phyloP scores from a whole-genome alignment of 352 stramenopile species.

The Globisporangium cederbergense region DNA sequence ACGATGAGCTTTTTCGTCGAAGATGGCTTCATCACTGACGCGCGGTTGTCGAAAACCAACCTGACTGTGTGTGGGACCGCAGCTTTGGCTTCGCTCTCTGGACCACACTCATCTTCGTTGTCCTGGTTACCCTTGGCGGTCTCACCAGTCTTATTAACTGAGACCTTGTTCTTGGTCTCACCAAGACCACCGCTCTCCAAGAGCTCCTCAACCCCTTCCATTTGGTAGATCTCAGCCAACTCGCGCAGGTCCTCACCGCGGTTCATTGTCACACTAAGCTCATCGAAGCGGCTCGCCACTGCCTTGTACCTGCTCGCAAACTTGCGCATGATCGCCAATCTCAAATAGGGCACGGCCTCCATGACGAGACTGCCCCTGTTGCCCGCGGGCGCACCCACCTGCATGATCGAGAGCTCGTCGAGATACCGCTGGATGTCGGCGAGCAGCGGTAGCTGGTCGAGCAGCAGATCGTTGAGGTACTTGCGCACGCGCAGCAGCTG shows the following conservation, averaged over 20 bases:
- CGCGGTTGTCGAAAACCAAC: slow-evolving; percentile 42
- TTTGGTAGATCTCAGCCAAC: slow-evolving; percentile 74
- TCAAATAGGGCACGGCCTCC: slow-evolving; percentile 73
- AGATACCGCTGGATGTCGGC: slow-evolving; percentile 92
- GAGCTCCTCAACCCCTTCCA: slow-evolving; percentile 77
- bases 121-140: background rate
- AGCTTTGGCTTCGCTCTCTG: slow-evolving; percentile 11
- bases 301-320: slow-evolving; percentile 34
- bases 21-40: background rate
- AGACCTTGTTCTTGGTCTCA: background rate
- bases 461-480: slow-evolving; percentile 93
- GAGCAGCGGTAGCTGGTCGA: slow-evolving; percentile 96
- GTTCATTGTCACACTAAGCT: slow-evolving; percentile 33
- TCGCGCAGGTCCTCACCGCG: slow-evolving; percentile 60
- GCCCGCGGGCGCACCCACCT: slow-evolving; percentile 37
- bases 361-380: slow-evolving; percentile 63
- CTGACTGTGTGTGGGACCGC: slow-evolving; percentile 27
- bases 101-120: slow-evolving; percentile 2
- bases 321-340: slow-evolving; percentile 43
- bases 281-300: slow-evolving; percentile 51
- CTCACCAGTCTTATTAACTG: background rate
- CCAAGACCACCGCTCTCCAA: slow-evolving; percentile 33
- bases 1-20: slow-evolving; percentile 39
- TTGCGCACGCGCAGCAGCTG: slow-evolving; percentile 92
- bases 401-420: slow-evolving; percentile 93